Percentiles rank a stretch among this genome's conserved stretches.
These are phyloP conservation scores for Drosera spatulata DNA, from an alignment of 179 eudicot genomes.

Conservation along the genomic window DNA sequence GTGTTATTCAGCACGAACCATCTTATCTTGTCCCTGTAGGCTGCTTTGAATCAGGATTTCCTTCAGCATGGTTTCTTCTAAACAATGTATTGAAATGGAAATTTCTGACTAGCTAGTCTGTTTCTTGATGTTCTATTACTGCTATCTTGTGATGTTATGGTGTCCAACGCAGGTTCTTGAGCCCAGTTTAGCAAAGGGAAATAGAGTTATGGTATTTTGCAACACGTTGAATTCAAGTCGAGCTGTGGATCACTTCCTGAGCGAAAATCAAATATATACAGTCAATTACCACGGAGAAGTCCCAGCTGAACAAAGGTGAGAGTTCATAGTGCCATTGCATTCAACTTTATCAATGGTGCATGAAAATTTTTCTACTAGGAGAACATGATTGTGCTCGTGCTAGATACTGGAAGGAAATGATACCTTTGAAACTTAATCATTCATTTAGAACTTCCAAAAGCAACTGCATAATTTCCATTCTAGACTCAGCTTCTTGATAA, in stretches of 20 bases:
- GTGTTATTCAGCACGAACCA: too few relatives aligned
- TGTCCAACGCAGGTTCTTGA: slow-evolving; percentile 67
- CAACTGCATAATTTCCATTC: too few relatives aligned
- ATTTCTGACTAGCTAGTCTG: too few relatives aligned
- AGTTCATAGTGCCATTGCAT: not conserved
- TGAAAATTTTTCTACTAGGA: not conserved
- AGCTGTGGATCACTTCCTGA: slow-evolving; percentile 90
- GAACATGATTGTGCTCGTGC: not conserved
- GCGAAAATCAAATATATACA: slow-evolving; percentile 80
- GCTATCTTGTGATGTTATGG: not conserved
- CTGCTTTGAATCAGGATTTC: too few relatives aligned
- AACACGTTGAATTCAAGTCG: slow-evolving; percentile 94
- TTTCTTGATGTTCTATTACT: not conserved
- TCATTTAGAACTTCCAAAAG: too few relatives aligned
- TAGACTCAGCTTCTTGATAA: too few relatives aligned
- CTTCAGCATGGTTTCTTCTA: too few relatives aligned
- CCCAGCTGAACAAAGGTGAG: slow-evolving; percentile 93
- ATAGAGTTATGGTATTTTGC: slow-evolving; percentile 95
- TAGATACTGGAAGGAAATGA: not conserved
- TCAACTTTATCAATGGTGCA: not conserved
- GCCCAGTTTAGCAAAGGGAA: slow-evolving; percentile 93
- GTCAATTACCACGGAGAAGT: slow-evolving; percentile 99
- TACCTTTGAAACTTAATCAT: not conserved
- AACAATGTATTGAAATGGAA: too few relatives aligned
- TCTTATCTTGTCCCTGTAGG: too few relatives aligned